A percentile compares a stretch with the other conserved stretches of the same genome.
These are phyloP conservation scores for Cordyceps javanica DNA, from an alignment of 2,329 filamentous ascomycete genomes.

Conservation along the genomic window DNA sequence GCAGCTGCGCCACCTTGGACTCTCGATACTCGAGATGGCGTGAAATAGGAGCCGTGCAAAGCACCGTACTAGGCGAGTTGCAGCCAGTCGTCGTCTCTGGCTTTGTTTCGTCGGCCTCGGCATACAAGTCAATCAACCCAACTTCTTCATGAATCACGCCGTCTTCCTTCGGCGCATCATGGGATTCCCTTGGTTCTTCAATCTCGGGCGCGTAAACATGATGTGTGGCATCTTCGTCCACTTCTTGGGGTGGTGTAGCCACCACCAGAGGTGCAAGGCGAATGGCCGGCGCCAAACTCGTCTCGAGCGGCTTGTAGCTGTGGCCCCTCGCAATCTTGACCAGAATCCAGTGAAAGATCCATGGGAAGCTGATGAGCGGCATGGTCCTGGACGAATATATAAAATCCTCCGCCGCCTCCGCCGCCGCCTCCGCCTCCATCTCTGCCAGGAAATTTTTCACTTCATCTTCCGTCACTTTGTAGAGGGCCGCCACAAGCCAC, in stretches of 20 bases:
- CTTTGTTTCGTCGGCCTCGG: neutral
- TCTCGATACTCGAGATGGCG: neutral
- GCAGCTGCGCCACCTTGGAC: neutral
- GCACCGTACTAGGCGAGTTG: no score
- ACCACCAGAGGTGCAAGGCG: neutral
- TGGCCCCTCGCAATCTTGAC: slow-evolving; percentile 26
- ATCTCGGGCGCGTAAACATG: no score
- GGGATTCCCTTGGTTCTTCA: neutral
- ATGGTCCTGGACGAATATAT: slow-evolving; percentile 19
- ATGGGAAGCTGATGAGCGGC: slow-evolving; percentile 89
- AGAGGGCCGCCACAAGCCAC: slow-evolving; percentile 80
- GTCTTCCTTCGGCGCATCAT: no score
- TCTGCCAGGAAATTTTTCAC: slow-evolving; percentile 27
- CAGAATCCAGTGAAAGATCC: slow-evolving; percentile 69
- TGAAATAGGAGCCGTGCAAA: neutral
- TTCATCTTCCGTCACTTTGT: slow-evolving; percentile 71
- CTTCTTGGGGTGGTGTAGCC: neutral
- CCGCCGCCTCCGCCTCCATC: neutral
- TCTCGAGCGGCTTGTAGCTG: slow-evolving; percentile 16
- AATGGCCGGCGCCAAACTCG: neutral
- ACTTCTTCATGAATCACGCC: neutral
- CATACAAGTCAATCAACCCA: neutral
- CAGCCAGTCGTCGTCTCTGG: no score
- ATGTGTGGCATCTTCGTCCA: no score
- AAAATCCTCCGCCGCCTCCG: no score